Evolutionary conservation across 805 yeast species (phyloP).

Genomic region (Nakazawaea wyomingensis): DNA sequence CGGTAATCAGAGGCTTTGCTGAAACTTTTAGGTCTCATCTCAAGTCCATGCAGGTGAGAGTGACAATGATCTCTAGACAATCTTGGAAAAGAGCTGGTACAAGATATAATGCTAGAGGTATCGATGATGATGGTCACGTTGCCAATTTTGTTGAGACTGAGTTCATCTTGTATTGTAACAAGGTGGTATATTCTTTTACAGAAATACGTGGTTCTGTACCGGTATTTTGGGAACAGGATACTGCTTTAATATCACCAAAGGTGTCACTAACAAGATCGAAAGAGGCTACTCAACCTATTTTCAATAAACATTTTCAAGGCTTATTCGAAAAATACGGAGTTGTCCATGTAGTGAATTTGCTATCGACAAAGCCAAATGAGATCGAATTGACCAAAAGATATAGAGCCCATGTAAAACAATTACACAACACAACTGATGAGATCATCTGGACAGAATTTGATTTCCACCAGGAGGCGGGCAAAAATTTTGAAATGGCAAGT

Average conservation of each 20-base stretch:
- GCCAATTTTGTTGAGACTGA: slow-evolving; percentile 97
- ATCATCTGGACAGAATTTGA: slow-evolving; percentile 78
- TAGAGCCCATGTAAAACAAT: slow-evolving; percentile 47
- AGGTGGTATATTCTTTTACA: slow-evolving; percentile 63
- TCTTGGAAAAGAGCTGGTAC: slow-evolving; percentile 99
- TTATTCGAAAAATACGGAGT: slow-evolving; percentile 76
- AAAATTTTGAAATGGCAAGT: slow-evolving; percentile 78
- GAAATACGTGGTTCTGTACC: slow-evolving; percentile 97
- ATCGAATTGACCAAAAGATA: slow-evolving; percentile 65
- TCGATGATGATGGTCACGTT: slow-evolving; percentile 91
- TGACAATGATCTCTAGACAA: slow-evolving; percentile 83
- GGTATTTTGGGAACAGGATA: slow-evolving; percentile 96
- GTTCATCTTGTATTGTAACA: slow-evolving; percentile 54
- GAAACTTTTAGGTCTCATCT: slow-evolving; percentile 53
- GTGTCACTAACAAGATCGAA: slow-evolving; percentile 81
- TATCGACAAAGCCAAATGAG: slow-evolving; percentile 78
- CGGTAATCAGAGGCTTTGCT: slow-evolving; percentile 94
- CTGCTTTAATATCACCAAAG: slow-evolving; percentile 85
- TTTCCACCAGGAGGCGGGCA: slow-evolving; percentile 90
- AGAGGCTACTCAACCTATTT: slow-evolving; percentile 91
- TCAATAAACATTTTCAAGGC: slow-evolving; percentile 71
- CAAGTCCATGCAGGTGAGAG: slow-evolving; percentile 29
- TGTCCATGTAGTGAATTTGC: slow-evolving; percentile 81
- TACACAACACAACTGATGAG: slow-evolving; percentile 32
- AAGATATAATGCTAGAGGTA: slow-evolving; percentile 89